Conservation (phyloP, 192 early-diverging fungal genomes). For the Bifiguratus adelaidae region DNA sequence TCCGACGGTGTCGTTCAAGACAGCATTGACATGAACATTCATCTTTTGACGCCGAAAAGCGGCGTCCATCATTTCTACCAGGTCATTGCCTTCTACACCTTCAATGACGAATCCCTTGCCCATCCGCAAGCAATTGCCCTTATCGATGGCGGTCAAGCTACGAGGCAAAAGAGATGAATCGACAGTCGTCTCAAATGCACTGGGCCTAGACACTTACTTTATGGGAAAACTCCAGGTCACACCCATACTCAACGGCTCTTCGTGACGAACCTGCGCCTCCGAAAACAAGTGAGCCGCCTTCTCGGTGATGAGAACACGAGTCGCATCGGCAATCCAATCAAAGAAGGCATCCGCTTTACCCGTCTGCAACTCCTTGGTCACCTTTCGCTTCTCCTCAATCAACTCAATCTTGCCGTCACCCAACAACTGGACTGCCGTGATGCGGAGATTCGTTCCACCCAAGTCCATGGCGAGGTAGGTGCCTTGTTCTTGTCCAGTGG, state of each 20-base stretch:
- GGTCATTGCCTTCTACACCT: slow-evolving; percentile 73
- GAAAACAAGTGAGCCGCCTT: slow-evolving; percentile 16
- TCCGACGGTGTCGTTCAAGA: slow-evolving; percentile 95
- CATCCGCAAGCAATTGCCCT: slow-evolving; percentile 38
- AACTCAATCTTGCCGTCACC: slow-evolving; percentile 57
- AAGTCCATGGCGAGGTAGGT: slow-evolving; percentile 86
- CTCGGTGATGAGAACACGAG: slow-evolving; percentile 11
- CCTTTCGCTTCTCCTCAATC: slow-evolving; percentile 62
- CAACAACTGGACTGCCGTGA: slow-evolving; percentile 70
- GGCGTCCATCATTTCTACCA: slow-evolving; percentile 72
- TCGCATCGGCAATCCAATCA: slow-evolving; percentile 71
- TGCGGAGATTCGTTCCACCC: slow-evolving; percentile 92
- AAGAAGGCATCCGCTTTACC: slow-evolving; percentile 61
- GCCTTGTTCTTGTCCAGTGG: slow-evolving; percentile 78
- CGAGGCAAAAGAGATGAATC: background rate
- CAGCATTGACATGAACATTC: slow-evolving; percentile 70
- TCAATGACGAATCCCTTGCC: slow-evolving; percentile 80
- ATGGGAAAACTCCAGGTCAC: slow-evolving; percentile 84
- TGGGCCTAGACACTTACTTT: slow-evolving; percentile 35
- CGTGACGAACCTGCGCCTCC: slow-evolving; percentile 9
- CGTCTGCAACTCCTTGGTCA: slow-evolving; percentile 69
- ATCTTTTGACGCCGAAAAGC: slow-evolving; percentile 60
- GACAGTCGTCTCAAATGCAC: background rate
- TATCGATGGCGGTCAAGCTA: slow-evolving; percentile 26
- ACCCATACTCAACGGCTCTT: slow-evolving; percentile 33